Conservation (phyloP, 2,329 filamentous ascomycete genomes). For the Aspergillus clavatus region DNA sequence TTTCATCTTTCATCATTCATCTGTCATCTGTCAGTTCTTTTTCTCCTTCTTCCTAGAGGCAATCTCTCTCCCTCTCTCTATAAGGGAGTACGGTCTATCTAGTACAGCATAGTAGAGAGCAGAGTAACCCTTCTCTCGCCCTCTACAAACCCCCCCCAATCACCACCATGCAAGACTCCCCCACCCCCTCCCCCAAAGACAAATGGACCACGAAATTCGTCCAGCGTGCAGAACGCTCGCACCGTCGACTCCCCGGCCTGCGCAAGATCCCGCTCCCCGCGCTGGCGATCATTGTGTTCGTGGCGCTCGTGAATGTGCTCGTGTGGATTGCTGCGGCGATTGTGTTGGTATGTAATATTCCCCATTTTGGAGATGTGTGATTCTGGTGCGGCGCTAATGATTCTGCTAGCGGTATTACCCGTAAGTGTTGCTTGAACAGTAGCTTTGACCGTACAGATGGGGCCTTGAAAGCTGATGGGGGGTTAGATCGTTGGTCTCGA, state of each 20-base stretch:
- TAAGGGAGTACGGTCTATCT: too few relatives aligned
- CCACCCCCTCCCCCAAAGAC: neutral
- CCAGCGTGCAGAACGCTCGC: conserved; percentile 42
- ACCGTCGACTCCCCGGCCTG: conserved; percentile 51
- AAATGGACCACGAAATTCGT: conserved; percentile 32
- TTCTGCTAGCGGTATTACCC: conserved; percentile 36
- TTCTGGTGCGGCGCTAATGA: too few relatives aligned
- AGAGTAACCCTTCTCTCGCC: too few relatives aligned
- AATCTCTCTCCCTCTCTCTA: too few relatives aligned
- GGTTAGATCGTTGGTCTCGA: conserved; percentile 61
- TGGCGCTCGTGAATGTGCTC: conserved; percentile 51
- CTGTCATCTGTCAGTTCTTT: too few relatives aligned
- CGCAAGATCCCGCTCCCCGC: conserved; percentile 53
- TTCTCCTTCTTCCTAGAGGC: too few relatives aligned
- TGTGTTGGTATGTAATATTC: conserved; percentile 52
- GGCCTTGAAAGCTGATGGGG: too few relatives aligned
- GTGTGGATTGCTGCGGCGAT: conserved; percentile 57
- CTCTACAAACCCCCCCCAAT: conserved; percentile 10
- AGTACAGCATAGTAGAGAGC: too few relatives aligned
- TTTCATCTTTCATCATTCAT: neutral
- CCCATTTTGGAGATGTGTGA: too few relatives aligned
- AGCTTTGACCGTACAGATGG: too few relatives aligned
- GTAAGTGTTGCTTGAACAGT: too few relatives aligned
- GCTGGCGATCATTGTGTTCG: conserved; percentile 52
- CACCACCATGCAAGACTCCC: conserved; percentile 1